These are phyloP conservation scores for Pestalotiopsis sp. DNA, from an alignment of 2,329 filamentous ascomycete genomes.

Conservation along the genomic window DNA sequence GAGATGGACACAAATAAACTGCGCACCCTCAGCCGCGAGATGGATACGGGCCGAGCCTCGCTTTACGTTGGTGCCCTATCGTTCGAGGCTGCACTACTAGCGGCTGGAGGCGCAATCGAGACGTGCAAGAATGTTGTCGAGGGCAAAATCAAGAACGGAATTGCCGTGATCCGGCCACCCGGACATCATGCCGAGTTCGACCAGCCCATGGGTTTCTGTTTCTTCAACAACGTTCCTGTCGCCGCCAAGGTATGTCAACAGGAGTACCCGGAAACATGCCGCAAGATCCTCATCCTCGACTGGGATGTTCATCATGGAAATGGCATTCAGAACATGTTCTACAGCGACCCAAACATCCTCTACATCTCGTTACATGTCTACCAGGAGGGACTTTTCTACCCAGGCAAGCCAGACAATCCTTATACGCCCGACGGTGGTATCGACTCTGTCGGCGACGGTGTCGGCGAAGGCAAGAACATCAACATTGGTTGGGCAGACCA, in stretches of 20 bases:
- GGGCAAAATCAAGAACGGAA: constrained; percentile 87
- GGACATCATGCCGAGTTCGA: constrained; percentile 93
- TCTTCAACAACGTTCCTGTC: constrained; percentile 97
- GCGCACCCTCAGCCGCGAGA: constrained; percentile 63
- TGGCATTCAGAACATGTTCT: constrained; percentile 95
- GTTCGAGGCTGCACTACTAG: constrained; percentile 78
- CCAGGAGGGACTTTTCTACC: constrained; percentile 83
- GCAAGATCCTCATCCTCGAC: constrained; percentile 90
- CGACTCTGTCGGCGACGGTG: constrained; percentile 59
- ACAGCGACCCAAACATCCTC: constrained; percentile 89
- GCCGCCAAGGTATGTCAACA: constrained; percentile 86
- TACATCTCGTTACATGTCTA: constrained; percentile 97
- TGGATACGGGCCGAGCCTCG: constrained; percentile 71
- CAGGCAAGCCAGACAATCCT: constrained; percentile 62
- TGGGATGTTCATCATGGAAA: constrained; percentile 88
- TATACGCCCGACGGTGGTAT: constrained; percentile 63
- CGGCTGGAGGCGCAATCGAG: constrained; percentile 92
- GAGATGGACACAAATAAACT: constrained; percentile 65
- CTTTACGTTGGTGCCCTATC: constrained; percentile 85
- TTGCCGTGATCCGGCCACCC: constrained; percentile 92
- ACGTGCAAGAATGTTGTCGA: constrained; percentile 89
- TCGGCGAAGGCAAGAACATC: constrained; percentile 63
- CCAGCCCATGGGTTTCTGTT: constrained; percentile 88
- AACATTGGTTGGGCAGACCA: constrained; percentile 71
- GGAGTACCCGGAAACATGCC: constrained; percentile 77